Base-by-base conservation (phyloP, 208 protist species). In the Vickermania spadyakhi region DNA sequence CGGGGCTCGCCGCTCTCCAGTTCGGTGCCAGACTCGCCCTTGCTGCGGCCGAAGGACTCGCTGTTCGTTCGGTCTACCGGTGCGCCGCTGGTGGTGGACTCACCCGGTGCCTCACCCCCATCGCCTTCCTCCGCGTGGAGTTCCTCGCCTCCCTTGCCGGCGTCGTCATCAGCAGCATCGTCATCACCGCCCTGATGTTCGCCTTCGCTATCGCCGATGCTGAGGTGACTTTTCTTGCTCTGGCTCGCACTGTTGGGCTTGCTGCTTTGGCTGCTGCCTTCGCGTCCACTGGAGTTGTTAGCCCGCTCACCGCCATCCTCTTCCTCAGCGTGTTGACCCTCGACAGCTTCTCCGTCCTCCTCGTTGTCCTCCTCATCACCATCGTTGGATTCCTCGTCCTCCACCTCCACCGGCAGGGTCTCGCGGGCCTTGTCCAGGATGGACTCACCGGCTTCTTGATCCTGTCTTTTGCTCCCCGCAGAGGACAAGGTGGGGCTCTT, bases 351-450 rank as follows among this genome's bases (percentile, higher is more conserved):
- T 56, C 41, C n/a, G 49, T 29, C 56, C 67, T 67, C 4, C 58
- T 62, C 3, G 56, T 29, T 28, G 31, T 22, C 21, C 41, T 18
- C 49, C 23, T 13, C 7, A 30, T 23, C 11, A 25, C 5, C 56
- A 30, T 60, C 23, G n/a, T 36, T 31, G 23, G 50, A n/a, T 28
- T 49, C 21, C 7, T 18, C 49, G 21, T 53, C 55, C 21, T 31
- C 42, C 18, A 13, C 31, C 18, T 61, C 65, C 23, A 58, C 55
- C 25, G 23, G n/a, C 2, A 79, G 45, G 4, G 55, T 49, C 64
- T 93, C 78, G 56, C 68, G 75, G 0, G 82, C 86, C 31, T 78
- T 75, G 60, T 61, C 55, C 21, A 93, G 68, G 52, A 93, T 86
- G 7, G 72, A 25, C 49, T 93, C 86, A 2, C 80, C 86, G 1